These are phyloP conservation scores for Kokia cookei DNA, from an alignment of 441 rosid genomes.

Conservation along the genomic window DNA sequence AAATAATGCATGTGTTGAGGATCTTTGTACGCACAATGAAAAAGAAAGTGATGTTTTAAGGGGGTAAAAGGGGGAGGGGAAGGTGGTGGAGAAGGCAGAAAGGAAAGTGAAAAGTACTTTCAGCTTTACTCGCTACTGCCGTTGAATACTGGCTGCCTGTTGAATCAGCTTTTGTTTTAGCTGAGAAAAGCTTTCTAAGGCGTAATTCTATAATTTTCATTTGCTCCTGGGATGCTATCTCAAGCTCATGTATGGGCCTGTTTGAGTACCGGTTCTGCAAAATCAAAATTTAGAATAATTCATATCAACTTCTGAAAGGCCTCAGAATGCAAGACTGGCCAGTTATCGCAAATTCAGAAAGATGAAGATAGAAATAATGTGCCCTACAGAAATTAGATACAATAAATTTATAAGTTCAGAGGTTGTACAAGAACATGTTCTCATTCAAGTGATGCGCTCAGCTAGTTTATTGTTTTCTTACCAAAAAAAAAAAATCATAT, in stretches of 20 bases:
- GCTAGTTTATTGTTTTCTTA: not conserved
- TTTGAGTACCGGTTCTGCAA: slow-evolving; percentile 62
- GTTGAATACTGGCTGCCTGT: slow-evolving; percentile 14
- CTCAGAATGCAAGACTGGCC: not conserved
- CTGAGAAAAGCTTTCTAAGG: slow-evolving; percentile 59
- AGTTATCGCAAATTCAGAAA: not conserved
- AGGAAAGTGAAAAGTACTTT: slow-evolving; percentile 37
- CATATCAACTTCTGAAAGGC: not conserved
- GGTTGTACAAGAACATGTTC: not conserved
- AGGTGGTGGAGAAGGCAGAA: not conserved
- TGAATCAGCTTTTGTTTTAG: slow-evolving; percentile 25
- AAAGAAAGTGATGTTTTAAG: not conserved
- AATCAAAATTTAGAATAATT: not conserved
- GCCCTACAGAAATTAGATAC: not conserved
- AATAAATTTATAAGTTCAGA: not conserved
- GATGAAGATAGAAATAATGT: not conserved
- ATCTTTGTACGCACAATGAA: not conserved
- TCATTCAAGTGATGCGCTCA: not conserved
- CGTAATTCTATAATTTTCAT: slow-evolving; percentile 82
- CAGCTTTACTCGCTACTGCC: slow-evolving; percentile 32
- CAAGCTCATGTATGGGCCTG: slow-evolving; percentile 72
- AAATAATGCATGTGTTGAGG: not conserved
- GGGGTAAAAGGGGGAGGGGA: not conserved
- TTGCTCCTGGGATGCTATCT: slow-evolving; percentile 81
- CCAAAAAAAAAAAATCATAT: not conserved